phyloP scores from a whole-genome alignment of 352 stramenopile genomes.

The Phytophthora boehmeriae region DNA sequence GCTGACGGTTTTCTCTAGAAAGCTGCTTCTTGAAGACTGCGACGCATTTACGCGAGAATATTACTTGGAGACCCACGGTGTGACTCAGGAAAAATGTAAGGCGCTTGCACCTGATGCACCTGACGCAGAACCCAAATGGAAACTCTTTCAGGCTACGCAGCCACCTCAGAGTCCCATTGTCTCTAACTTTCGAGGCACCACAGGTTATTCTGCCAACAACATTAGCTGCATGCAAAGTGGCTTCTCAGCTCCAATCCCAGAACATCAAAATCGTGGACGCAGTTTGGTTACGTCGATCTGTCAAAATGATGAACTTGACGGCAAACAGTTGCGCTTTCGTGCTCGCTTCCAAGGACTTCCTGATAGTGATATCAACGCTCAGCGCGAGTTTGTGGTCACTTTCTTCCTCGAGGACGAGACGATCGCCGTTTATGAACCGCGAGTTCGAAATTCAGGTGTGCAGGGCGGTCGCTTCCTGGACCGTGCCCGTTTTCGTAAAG shows the following conservation, averaged over 20 bases:
- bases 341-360: constrained; percentile 57
- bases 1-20: constrained; percentile 84
- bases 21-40: constrained; percentile 92
- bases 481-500: constrained; percentile 70
- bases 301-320: constrained; percentile 51
- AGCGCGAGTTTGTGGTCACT: constrained; percentile 78
- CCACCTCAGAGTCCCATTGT: not conserved
- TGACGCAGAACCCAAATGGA: constrained; percentile 49
- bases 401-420: constrained; percentile 86
- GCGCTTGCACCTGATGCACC: constrained; percentile 5
- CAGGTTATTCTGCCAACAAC: constrained; percentile 33
- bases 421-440: constrained; percentile 75
- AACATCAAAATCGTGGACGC: constrained; percentile 6
- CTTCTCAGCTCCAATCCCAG: constrained; percentile 31
- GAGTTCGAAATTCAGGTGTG: constrained; percentile 70
- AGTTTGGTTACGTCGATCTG: constrained; percentile 31
- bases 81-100: constrained; percentile 78
- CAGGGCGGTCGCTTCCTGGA: constrained; percentile 76
- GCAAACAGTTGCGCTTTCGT: constrained; percentile 78
- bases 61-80: constrained; percentile 82
- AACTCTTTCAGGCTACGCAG: constrained; percentile 49
- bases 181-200: constrained; percentile 30
- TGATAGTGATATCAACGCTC: constrained; percentile 40
- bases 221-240: constrained; percentile 37
- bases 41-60: constrained; percentile 91